phyloP scores from a whole-genome alignment of 73 alveolate genomes.

The Symbiodinium pilosum region DNA sequence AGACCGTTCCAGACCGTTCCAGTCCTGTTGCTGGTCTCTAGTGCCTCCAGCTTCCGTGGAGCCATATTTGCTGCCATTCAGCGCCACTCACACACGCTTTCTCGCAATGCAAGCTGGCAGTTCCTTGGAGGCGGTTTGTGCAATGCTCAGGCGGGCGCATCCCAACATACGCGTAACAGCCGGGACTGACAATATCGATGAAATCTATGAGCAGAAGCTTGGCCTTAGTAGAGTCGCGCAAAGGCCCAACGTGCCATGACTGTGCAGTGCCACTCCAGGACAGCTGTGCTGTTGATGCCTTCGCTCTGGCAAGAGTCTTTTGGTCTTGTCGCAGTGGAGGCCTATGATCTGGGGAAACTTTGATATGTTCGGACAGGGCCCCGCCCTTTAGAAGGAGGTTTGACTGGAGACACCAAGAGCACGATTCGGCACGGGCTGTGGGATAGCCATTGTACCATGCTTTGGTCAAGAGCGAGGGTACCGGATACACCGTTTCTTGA shows the following conservation, averaged over 20 bases:
- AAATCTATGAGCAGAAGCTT: conserved; percentile 38
- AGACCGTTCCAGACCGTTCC: neutral
- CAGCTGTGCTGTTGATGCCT: conserved; percentile 83
- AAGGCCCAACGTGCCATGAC: too few species aligned
- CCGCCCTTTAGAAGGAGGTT: neutral
- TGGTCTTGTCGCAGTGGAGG: conserved; percentile 89
- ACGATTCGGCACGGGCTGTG: too few species aligned
- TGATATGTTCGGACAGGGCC: neutral
- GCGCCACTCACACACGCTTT: too few species aligned
- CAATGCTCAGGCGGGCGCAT: conserved; percentile 42
- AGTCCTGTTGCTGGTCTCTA: neutral
- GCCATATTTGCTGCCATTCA: too few species aligned
- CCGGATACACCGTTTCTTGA: too few species aligned
- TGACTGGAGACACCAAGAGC: neutral
- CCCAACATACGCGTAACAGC: conserved; percentile 30
- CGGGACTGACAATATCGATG: conserved; percentile 58
- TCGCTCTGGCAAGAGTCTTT: conserved; percentile 91
- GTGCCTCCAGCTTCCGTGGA: neutral
- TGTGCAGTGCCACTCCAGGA: conserved; percentile 7
- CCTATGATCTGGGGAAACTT: neutral
- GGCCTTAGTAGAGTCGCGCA: neutral
- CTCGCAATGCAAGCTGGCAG: too few species aligned
- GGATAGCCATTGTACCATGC: too few species aligned
- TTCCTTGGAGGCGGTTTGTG: too few species aligned
- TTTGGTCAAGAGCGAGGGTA: too few species aligned